phyloP scores from a whole-genome alignment of 495 filamentous ascomycete genomes.

The Bacidia rubella region DNA sequence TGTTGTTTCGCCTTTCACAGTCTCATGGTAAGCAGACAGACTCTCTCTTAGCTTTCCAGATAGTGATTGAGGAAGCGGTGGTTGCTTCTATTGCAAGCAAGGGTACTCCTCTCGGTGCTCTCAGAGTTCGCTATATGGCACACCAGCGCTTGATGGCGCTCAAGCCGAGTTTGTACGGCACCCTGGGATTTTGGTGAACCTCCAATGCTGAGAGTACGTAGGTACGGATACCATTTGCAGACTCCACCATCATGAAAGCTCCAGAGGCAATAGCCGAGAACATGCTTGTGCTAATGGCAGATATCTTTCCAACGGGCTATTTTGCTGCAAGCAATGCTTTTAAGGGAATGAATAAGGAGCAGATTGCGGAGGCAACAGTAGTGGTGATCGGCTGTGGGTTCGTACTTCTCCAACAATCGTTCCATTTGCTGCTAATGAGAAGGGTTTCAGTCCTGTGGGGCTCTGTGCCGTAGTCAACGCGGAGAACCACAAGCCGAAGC shows the following conservation, averaged over 20 bases:
- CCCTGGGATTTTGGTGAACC: too few species aligned
- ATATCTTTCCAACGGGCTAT: conserved; percentile 62
- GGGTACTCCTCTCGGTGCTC: conserved; percentile 73
- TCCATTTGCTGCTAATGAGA: neutral
- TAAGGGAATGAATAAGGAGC: conserved; percentile 44
- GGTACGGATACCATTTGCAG: conserved; percentile 72
- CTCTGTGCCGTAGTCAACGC: conserved; percentile 80
- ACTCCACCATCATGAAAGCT: conserved; percentile 66
- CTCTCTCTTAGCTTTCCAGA: neutral
- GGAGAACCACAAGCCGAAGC: conserved; percentile 63
- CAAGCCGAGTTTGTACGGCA: conserved; percentile 92
- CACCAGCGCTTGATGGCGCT: conserved; percentile 58
- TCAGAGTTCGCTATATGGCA: conserved; percentile 65
- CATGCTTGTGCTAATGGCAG: conserved; percentile 76
- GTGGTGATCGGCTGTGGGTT: conserved; percentile 76
- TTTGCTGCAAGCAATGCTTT: conserved; percentile 83
- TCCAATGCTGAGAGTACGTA: conserved; percentile 10
- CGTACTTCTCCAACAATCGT: conserved; percentile 6
- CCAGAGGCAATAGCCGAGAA: conserved; percentile 64
- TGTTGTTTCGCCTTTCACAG: conserved; percentile 73
- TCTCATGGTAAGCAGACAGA: conserved; percentile 62
- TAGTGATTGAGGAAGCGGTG: conserved; percentile 34
- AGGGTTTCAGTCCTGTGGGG: conserved; percentile 46
- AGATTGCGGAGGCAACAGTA: conserved; percentile 55
- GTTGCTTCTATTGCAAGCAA: conserved; percentile 84